Percentiles rank a stretch among this genome's conserved stretches.
These are phyloP conservation scores for Kockiozyma suomiensis DNA, from an alignment of 805 yeast species.

Conservation along the genomic window DNA sequence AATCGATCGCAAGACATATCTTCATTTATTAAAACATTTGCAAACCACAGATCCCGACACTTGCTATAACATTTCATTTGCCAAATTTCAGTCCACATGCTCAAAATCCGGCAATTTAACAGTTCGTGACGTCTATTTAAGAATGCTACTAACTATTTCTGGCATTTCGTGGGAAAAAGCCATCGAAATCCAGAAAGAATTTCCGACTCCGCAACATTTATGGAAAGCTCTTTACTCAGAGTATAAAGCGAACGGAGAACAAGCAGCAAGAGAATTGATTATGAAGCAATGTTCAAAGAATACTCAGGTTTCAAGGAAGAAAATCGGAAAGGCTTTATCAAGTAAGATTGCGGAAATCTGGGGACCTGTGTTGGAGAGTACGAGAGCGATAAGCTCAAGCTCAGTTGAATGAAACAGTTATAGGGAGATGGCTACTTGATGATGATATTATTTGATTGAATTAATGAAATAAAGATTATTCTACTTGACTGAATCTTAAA, in stretches of 20 bases:
- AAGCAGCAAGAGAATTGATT: slow-evolving; percentile 30
- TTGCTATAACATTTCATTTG: slow-evolving; percentile 49
- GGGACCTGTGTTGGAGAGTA: slow-evolving; percentile 47
- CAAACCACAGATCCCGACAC: slow-evolving; percentile 17
- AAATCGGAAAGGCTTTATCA: slow-evolving; percentile 56
- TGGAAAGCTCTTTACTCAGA: slow-evolving; percentile 49
- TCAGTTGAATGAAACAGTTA: neutral
- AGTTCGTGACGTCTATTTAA: slow-evolving; percentile 71
- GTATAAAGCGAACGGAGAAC: slow-evolving; percentile 40
- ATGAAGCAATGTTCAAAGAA: slow-evolving; percentile 4
- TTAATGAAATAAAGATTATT: no score
- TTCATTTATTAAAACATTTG: slow-evolving; percentile 16
- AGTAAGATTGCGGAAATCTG: slow-evolving; percentile 58
- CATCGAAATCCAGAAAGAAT: slow-evolving; percentile 66
- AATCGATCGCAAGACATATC: slow-evolving; percentile 23
- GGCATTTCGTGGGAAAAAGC: slow-evolving; percentile 91
- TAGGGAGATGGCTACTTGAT: neutral
- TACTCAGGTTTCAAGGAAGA: slow-evolving; percentile 49
- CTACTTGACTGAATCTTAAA: no score
- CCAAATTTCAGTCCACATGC: slow-evolving; percentile 65
- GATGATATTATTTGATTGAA: neutral
- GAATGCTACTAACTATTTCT: slow-evolving; percentile 73
- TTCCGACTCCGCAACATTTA: slow-evolving; percentile 69
- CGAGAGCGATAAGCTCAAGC: neutral
- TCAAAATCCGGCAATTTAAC: slow-evolving; percentile 72